Evolutionary conservation across 2,329 filamentous ascomycete genomes (phyloP).

Genomic region (Bretziella fagacearum): DNA sequence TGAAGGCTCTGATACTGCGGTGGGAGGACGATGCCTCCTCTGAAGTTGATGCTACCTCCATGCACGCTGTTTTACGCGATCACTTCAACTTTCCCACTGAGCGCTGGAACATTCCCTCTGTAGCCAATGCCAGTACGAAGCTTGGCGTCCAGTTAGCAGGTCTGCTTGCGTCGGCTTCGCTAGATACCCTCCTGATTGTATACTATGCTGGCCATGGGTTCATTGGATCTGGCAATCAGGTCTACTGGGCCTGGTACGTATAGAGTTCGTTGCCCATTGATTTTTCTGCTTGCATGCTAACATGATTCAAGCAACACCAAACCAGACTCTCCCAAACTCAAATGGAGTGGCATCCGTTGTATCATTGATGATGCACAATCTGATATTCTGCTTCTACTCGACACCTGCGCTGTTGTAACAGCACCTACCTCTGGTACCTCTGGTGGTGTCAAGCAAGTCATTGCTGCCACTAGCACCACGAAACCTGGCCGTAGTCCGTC

Average conservation of each 20-base stretch:
- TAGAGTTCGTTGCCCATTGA: background rate
- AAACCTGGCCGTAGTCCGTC: constrained; percentile 21
- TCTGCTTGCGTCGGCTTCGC: constrained; percentile 39
- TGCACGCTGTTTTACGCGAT: constrained; percentile 42
- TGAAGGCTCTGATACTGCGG: constrained; percentile 42
- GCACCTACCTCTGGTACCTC: constrained; percentile 32
- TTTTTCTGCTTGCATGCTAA: constrained; percentile 7
- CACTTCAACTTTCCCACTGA: constrained; percentile 44
- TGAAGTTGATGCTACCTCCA: constrained; percentile 34
- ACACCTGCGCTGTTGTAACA: constrained; percentile 40
- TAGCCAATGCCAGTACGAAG: constrained; percentile 42
- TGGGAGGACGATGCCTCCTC: constrained; percentile 44
- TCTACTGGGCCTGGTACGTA: constrained; percentile 50
- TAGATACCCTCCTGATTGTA: constrained; percentile 45
- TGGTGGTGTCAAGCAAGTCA: constrained; percentile 44
- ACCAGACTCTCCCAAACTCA: constrained; percentile 42
- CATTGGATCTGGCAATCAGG: constrained; percentile 39
- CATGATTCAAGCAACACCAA: constrained; percentile 32
- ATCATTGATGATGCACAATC: constrained; percentile 45
- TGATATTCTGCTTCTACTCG: constrained; percentile 44
- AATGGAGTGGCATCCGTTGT: constrained; percentile 46
- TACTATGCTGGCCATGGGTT: constrained; percentile 48
- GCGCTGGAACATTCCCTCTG: constrained; percentile 42
- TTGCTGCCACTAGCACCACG: constrained; percentile 42
- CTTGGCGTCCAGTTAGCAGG: constrained; percentile 42